Evolutionary conservation across 1,284 basidiomycete species (phyloP), one percentile per base, ranked within the genome.

Genomic region (Puccinia triticina): DNA sequence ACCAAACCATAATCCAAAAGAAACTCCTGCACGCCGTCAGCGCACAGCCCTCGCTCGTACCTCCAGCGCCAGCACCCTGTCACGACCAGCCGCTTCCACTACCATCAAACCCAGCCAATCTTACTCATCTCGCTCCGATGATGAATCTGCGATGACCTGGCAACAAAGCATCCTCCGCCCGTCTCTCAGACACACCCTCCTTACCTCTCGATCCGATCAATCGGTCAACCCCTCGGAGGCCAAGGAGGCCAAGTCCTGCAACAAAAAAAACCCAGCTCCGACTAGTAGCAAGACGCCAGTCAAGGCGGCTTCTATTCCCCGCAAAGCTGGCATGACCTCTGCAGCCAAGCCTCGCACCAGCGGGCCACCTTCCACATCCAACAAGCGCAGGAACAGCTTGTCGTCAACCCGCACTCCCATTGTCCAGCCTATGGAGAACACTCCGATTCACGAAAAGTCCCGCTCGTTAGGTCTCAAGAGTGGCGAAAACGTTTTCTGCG

Each of bases 131-230:
- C 48, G 61, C n/a, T 79, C 77, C 16, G 77, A 71, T 32, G 69
- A 81, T 23, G 69, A 81, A 57, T 81, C 69, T 61, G 40, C 78
- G 23, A 40, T 81, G 50, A 81, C 78, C 34, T 81, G 78, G 78
- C 78, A 81, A 73, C 78, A 81, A 73, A 55, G 69, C 43, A 59
- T 81, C 40, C 21, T 81, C 12, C 50, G 59, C 21, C 69, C 78
- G 11, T 81, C 57, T 12, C 78, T 57, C 40, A 67, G 46, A 48
- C 64, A 73, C 18, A 46, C n/a, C 32, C 23, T 53, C 43, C 48
- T 50, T 2, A 18, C 43, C 23, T 48, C 29, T 21, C 43, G 46
- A 32, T 53, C 69, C 8, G 69, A 79, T 71, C 48, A 37, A 55
- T 29, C 50, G 16, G 29, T 5, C 3, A 53, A 16, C 23, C 21